Conservation (phyloP, 176 grass and related monocot genomes). For the Puya raimondii region DNA sequence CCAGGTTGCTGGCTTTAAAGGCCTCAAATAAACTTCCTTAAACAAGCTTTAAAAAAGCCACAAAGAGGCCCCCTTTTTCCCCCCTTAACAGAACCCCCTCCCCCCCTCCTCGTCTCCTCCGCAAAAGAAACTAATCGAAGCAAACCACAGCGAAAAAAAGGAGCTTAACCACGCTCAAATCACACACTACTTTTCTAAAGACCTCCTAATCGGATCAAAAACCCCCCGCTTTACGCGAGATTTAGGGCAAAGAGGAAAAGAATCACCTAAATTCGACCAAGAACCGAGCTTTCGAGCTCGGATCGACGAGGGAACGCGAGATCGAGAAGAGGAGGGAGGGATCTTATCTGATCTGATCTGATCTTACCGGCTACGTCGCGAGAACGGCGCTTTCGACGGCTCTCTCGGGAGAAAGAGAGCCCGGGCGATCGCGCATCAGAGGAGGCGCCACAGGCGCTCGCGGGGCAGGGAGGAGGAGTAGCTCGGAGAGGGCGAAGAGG, state of each 20-base stretch:
- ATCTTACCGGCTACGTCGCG: constrained; percentile 3
- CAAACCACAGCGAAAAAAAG: not conserved
- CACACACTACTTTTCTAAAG: not conserved
- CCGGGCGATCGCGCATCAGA: constrained; percentile 17
- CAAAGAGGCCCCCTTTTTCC: constrained; percentile 57
- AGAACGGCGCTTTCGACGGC: constrained; percentile 4
- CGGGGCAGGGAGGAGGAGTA: not conserved
- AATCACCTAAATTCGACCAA: not conserved
- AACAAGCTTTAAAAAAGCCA: constrained; percentile 46
- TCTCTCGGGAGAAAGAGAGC: constrained; percentile 30
- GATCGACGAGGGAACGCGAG: not conserved
- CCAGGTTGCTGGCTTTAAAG: constrained; percentile 19
- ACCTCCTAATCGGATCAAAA: not conserved
- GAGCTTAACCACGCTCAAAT: not conserved
- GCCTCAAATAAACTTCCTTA: constrained; percentile 19
- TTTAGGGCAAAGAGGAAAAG: not conserved
- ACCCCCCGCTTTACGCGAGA: no score
- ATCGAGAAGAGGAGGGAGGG: not conserved
- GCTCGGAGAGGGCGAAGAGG: constrained; percentile 9
- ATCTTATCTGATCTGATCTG: constrained; percentile 15
- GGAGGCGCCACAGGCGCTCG: not conserved
- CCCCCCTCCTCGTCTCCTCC: not conserved
- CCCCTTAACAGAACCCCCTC: not conserved
- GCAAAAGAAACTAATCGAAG: not conserved
- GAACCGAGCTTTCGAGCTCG: no score